These are phyloP conservation scores for Pyricularia pennisetigena DNA, from an alignment of 2,329 filamentous ascomycete species.

Conservation along the genomic window DNA sequence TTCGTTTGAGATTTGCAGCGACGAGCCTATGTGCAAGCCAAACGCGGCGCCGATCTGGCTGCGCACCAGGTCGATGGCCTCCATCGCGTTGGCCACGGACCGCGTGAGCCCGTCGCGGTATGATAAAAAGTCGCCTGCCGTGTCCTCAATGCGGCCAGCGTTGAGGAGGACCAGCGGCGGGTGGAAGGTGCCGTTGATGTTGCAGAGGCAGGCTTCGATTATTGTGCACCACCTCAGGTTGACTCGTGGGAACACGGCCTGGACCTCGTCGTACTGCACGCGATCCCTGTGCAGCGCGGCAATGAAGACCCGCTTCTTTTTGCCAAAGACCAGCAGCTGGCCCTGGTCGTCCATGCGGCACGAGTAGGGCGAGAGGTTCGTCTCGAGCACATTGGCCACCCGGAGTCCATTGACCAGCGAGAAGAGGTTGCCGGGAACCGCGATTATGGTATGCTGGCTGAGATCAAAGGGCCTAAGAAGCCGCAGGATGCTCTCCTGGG, in stretches of 20 bases:
- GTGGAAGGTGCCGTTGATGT: constrained; percentile 18
- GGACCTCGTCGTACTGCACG: constrained; percentile 2
- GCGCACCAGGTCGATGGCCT: constrained; percentile 13
- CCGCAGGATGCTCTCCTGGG: constrained; percentile 11
- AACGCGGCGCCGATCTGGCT: constrained; percentile 13
- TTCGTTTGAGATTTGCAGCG: constrained; percentile 14
- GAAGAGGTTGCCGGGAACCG: constrained; percentile 15
- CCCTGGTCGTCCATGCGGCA: constrained; percentile 13
- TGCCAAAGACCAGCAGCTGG: constrained; percentile 11
- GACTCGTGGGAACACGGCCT: constrained; percentile 12
- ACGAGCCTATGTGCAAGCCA: constrained; percentile 12
- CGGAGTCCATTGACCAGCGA: constrained; percentile 10
- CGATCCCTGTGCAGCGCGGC: constrained; percentile 58
- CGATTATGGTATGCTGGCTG: constrained; percentile 12
- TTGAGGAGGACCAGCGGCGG: constrained; percentile 18
- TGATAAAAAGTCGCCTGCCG: constrained; percentile 14
- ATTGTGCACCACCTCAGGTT: constrained; percentile 16
- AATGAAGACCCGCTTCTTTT: constrained; percentile 55
- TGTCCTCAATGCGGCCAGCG: constrained; percentile 17
- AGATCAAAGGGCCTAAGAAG: constrained; percentile 8
- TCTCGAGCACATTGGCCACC: constrained; percentile 14
- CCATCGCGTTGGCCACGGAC: constrained; percentile 13
- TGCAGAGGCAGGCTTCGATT: constrained; percentile 15
- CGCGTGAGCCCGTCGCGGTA: constrained; percentile 13
- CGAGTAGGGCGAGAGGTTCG: constrained; percentile 15